Evolutionary conservation across 2,329 filamentous ascomycete species (phyloP).

Genomic region (Fusarium sp.): DNA sequence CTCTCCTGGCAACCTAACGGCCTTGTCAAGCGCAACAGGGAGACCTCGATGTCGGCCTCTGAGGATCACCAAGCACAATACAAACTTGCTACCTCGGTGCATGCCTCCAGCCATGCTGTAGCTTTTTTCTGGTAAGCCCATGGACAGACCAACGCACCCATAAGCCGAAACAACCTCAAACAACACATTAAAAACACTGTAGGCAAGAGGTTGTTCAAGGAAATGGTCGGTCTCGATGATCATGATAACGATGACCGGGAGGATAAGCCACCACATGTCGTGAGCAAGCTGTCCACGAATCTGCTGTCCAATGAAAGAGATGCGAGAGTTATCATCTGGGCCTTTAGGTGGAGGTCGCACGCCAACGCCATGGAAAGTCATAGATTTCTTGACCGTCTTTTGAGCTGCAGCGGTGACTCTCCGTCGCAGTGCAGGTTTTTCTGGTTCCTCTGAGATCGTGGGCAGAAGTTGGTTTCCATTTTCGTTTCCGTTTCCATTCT

Average conservation of each 20-base stretch:
- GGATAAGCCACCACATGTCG: constrained; percentile 73
- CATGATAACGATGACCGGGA: constrained; percentile 69
- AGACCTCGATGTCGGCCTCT: constrained; percentile 66
- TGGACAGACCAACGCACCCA: constrained; percentile 69
- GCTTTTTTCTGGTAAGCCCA: constrained; percentile 63
- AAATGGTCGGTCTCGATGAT: constrained; percentile 69
- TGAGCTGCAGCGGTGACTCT: constrained; percentile 45
- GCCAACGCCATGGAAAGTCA: constrained; percentile 59
- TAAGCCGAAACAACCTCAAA: constrained; percentile 69
- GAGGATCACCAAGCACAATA: constrained; percentile 67
- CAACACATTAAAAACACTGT: constrained; percentile 68
- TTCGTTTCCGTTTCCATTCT: constrained; percentile 10
- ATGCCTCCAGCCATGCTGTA: constrained; percentile 67
- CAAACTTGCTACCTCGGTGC: constrained; percentile 66
- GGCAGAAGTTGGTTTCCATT: constrained; percentile 21
- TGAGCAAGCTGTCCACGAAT: constrained; percentile 73
- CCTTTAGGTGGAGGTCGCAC: constrained; percentile 43
- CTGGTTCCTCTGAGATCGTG: constrained; percentile 44
- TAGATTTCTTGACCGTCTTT: constrained; percentile 50
- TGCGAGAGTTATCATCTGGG: constrained; percentile 49
- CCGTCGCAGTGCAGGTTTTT: constrained; percentile 31
- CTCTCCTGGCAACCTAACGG: constrained; percentile 57
- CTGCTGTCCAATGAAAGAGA: constrained; percentile 65
- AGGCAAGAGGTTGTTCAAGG: constrained; percentile 60
- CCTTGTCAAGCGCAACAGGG: constrained; percentile 66